phyloP scores from a whole-genome alignment of 805 yeast genomes.

The Debaryomyces prosopidis region DNA sequence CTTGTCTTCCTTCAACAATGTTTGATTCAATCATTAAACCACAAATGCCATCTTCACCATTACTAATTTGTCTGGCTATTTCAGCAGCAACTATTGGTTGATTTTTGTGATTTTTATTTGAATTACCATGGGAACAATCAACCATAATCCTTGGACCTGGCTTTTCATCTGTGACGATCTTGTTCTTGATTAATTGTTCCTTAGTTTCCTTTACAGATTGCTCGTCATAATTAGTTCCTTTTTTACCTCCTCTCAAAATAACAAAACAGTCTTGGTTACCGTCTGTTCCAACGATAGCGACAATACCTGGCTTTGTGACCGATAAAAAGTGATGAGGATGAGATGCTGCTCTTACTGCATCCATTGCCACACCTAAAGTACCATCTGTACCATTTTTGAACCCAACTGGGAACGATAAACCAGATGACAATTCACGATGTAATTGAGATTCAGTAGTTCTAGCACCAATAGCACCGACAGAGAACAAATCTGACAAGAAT shows the following conservation, averaged over 20 bases:
- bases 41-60: constrained; percentile 75
- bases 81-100: constrained; percentile 86
- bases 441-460: constrained; percentile 98
- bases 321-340: constrained; percentile 93
- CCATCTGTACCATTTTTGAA: constrained; percentile 99
- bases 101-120: constrained; percentile 84
- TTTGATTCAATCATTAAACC: constrained; percentile 98
- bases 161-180: constrained; percentile 46
- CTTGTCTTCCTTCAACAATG: constrained; percentile 89
- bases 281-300: constrained; percentile 92
- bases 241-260: constrained; percentile 93
- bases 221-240: constrained; percentile 87
- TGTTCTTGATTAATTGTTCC: constrained; percentile 53
- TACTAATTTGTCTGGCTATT: constrained; percentile 74
- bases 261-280: constrained; percentile 91
- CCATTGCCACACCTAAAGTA: constrained; percentile 88
- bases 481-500: constrained; percentile 87
- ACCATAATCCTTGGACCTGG: constrained; percentile 77
- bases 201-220: constrained; percentile 69
- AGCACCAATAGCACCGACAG: constrained; percentile 98
- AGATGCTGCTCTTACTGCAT: constrained; percentile 89
- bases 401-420: constrained; percentile 96
- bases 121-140: constrained; percentile 97
- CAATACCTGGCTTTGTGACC: constrained; percentile 94
- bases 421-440: constrained; percentile 96